Evolutionary conservation across 179 eudicot species (phyloP).

Genomic region (Pouteria campechiana): DNA sequence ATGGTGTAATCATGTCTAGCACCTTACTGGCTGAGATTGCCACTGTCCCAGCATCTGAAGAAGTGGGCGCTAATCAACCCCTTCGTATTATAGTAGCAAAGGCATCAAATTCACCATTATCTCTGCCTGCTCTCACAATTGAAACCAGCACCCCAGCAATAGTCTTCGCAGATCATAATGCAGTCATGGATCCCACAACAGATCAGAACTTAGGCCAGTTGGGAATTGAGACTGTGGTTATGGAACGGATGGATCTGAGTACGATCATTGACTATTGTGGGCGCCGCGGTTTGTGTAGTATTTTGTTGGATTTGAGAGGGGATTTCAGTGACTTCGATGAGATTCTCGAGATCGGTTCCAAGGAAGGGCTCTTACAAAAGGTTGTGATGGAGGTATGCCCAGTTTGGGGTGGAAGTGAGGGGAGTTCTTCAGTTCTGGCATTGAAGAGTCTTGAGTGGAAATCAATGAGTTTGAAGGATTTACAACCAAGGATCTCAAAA

Average conservation of each 20-base stretch:
- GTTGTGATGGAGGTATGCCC: conserved; percentile 71
- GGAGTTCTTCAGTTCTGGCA: conserved; percentile 12
- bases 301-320: conserved; percentile 64
- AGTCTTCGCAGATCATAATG: conserved; percentile 45
- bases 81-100: conserved; percentile 52
- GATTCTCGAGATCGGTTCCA: conserved; percentile 40
- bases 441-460: conserved; percentile 13
- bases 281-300: conserved; percentile 53
- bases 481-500: conserved; percentile 30
- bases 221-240: conserved; percentile 51
- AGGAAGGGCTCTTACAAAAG: conserved; percentile 59
- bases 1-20: conserved; percentile 55
- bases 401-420: conserved; percentile 22
- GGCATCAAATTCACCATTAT: conserved; percentile 16
- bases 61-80: conserved; percentile 82
- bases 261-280: conserved; percentile 58
- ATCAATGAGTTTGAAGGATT: conserved; percentile 25
- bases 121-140: conserved; percentile 14
- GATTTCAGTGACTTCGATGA: conserved; percentile 40
- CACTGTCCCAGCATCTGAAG: conserved; percentile 39
- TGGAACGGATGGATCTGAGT: conserved; percentile 36
- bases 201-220: no score
- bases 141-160: conserved; percentile 28
- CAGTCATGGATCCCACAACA: conserved; percentile 13
- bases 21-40: conserved; percentile 12